These are phyloP conservation scores for Triglochin maritima DNA, from an alignment of 106 monocot species.

Conservation along the genomic window DNA sequence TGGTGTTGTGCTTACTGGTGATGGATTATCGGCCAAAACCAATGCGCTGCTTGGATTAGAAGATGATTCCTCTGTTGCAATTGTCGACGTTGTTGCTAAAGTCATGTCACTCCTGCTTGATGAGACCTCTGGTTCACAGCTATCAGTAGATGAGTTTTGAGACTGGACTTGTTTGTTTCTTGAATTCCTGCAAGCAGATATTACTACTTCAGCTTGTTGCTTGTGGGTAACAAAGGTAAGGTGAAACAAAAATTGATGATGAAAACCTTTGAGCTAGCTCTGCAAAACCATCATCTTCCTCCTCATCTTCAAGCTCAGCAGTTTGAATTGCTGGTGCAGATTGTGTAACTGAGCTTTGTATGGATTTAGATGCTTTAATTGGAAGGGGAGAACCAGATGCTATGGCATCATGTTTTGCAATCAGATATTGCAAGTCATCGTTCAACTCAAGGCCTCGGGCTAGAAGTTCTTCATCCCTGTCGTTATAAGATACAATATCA, in stretches of 20 bases:
- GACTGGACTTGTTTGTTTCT: conserved; percentile 21
- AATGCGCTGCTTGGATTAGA: conserved; percentile 27
- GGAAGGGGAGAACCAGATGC: conserved; percentile 22
- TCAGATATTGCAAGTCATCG: conserved; percentile 59
- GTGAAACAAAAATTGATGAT: not conserved
- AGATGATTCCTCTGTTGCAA: conserved; percentile 29
- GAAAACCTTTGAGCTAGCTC: conserved; percentile 15
- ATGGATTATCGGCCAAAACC: conserved; percentile 35
- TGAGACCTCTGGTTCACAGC: conserved; percentile 11
- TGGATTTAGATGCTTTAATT: conserved; percentile 16
- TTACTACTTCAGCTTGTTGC: conserved; percentile 39
- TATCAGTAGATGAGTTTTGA: conserved; percentile 4
- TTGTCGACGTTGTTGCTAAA: not conserved
- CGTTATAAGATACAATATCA: not conserved
- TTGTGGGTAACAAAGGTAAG: not conserved
- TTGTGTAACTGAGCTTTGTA: conserved; percentile 7
- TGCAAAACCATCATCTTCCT: conserved; percentile 22
- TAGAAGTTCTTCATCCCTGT: conserved; percentile 76
- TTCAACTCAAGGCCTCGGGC: conserved; percentile 64
- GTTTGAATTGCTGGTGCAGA: not conserved
- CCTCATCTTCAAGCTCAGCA: not conserved
- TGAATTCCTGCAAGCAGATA: conserved; percentile 36
- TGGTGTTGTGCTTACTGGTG: conserved; percentile 35
- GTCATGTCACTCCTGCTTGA: conserved; percentile 14
- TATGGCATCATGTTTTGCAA: conserved; percentile 33